Evolutionary conservation across 331 rosid species (phyloP).

Genomic region (Ulmus americana): DNA sequence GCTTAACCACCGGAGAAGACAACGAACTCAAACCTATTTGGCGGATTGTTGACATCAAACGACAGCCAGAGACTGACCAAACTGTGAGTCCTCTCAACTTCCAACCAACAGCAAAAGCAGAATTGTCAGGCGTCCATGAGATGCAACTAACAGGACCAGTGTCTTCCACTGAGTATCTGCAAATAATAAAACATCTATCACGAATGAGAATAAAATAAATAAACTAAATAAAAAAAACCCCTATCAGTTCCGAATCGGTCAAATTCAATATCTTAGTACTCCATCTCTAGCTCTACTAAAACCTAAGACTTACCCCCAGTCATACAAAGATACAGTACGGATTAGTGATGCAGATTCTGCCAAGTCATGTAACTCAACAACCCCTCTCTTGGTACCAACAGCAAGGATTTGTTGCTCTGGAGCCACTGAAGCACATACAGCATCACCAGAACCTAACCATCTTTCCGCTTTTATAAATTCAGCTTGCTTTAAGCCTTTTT

Average conservation of each 20-base stretch:
- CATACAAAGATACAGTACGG: slow-evolving; percentile 70
- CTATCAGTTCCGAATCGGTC: not conserved
- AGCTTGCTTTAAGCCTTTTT: slow-evolving; percentile 80
- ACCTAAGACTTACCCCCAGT: slow-evolving; percentile 80
- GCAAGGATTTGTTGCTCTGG: slow-evolving; percentile 82
- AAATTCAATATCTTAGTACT: slow-evolving; percentile 4
- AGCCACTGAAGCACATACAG: slow-evolving; percentile 78
- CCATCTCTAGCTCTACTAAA: slow-evolving; percentile 8
- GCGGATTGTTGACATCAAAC: slow-evolving; percentile 92
- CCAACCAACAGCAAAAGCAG: slow-evolving; percentile 99
- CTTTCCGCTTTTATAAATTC: slow-evolving; percentile 76
- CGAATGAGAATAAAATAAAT: slow-evolving; percentile 8
- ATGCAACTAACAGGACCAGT: slow-evolving; percentile 89
- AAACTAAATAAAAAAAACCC: not conserved
- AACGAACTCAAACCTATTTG: slow-evolving; percentile 85
- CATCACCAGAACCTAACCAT: slow-evolving; percentile 66
- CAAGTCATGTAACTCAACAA: slow-evolving; percentile 79
- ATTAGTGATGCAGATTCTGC: slow-evolving; percentile 64
- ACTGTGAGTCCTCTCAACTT: slow-evolving; percentile 89
- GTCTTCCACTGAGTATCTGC: slow-evolving; percentile 90
- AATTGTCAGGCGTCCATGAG: slow-evolving; percentile 95
- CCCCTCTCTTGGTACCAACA: slow-evolving; percentile 89
- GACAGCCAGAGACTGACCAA: slow-evolving; percentile 99
- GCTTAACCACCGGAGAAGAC: slow-evolving; percentile 78
- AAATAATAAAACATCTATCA: slow-evolving; percentile 24